Evolutionary conservation across 176 grass and related monocot species (phyloP).

Genomic region (Carex scoparia): DNA sequence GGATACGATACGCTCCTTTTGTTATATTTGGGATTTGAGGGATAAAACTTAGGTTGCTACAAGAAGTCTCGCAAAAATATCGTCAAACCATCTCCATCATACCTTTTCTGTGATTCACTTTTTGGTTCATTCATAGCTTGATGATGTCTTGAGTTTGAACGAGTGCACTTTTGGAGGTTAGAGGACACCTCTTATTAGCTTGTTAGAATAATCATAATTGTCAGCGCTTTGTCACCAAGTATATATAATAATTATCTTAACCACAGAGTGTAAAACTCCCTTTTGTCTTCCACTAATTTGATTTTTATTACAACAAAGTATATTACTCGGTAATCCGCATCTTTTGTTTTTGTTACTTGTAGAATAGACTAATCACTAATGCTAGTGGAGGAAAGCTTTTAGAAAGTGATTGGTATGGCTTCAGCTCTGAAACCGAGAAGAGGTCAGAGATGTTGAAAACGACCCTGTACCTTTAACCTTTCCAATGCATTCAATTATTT

Average conservation of each 20-base stretch:
- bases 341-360: background rate
- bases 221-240: background rate
- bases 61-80: background rate
- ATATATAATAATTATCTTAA: background rate
- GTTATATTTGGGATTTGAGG: background rate
- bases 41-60: background rate
- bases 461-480: background rate
- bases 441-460: background rate
- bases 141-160: background rate
- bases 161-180: background rate
- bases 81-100: slow-evolving; percentile 7
- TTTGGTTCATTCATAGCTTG: background rate
- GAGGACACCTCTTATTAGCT: background rate
- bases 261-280: background rate
- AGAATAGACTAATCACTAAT: background rate
- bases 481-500: background rate
- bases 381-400: slow-evolving; percentile 5
- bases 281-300: slow-evolving; percentile 1
- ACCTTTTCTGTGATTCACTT: slow-evolving; percentile 10
- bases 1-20: no score
- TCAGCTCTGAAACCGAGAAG: background rate
- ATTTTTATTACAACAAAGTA: background rate
- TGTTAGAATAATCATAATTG: slow-evolving; percentile 2
- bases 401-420: slow-evolving; percentile 13
- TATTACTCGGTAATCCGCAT: background rate